Conservation (phyloP, 257 asterid species). For the Dorcoceras hygrometricum region DNA sequence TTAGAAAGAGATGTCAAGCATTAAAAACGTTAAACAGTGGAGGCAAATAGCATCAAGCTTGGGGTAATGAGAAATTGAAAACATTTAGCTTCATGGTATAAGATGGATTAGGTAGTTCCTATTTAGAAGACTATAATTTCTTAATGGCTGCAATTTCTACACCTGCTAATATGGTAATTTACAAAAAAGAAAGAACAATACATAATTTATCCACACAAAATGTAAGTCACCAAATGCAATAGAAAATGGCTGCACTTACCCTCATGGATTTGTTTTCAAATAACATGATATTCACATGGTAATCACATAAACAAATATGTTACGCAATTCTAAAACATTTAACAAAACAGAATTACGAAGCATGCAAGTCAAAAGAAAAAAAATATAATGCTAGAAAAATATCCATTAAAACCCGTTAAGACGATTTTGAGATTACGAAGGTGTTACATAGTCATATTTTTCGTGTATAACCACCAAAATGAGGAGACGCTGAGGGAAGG, state of each 20-base stretch:
- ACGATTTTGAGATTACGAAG: not conserved
- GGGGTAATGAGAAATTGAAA: not conserved
- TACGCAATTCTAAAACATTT: not conserved
- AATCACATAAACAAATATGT: constrained; percentile 3
- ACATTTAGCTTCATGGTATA: no score
- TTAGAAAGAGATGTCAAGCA: constrained; percentile 12
- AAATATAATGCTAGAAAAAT: not conserved
- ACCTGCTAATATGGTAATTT: not conserved
- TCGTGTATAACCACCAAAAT: not conserved
- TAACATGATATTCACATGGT: constrained; percentile 3
- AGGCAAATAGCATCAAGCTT: not conserved
- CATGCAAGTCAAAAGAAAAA: constrained; percentile 5
- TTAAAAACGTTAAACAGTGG: constrained; percentile 11
- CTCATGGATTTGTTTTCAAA: not conserved
- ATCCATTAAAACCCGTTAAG: constrained; percentile 7
- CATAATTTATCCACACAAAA: not conserved
- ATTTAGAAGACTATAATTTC: no score
- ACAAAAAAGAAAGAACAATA: not conserved
- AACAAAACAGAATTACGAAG: constrained; percentile 12
- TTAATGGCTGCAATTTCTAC: no score
- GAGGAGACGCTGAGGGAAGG: not conserved
- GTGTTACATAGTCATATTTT: not conserved
- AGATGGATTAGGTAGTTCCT: no score
- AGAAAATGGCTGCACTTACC: not conserved
- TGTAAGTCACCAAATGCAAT: not conserved